Evolutionary conservation across 441 rosid species (phyloP).

Genomic region (Hypseocharis bilobata): DNA sequence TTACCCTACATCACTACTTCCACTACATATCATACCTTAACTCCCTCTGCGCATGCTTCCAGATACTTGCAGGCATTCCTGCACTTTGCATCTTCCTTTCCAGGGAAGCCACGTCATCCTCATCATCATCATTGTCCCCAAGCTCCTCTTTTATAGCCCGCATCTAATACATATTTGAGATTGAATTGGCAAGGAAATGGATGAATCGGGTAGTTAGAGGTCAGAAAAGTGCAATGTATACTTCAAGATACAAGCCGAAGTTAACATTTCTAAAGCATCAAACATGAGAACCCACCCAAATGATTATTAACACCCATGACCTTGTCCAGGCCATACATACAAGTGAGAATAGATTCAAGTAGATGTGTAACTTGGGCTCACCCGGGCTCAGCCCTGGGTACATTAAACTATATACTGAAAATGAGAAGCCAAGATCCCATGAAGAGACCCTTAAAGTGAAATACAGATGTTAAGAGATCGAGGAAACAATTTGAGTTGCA

Average conservation of each 20-base stretch:
- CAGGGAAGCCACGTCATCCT: conserved; percentile 87
- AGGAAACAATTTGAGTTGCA: background rate
- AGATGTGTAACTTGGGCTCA: conserved; percentile 1
- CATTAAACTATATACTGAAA: background rate
- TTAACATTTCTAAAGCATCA: background rate
- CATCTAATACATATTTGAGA: conserved; percentile 49
- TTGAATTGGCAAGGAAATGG: conserved; percentile 1
- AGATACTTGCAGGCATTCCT: conserved; percentile 81
- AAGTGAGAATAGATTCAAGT: background rate
- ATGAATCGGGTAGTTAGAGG: conserved; percentile 6
- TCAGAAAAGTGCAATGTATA: background rate
- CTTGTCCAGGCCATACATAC: background rate
- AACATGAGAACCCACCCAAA: conserved; percentile 7
- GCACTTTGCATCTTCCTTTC: conserved; percentile 94
- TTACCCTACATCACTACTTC: background rate
- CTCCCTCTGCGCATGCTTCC: conserved; percentile 98
- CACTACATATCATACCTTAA: conserved; percentile 47
- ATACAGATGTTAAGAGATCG: background rate
- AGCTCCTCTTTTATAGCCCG: conserved; percentile 99
- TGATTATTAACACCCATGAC: background rate
- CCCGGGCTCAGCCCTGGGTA: background rate
- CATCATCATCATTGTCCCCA: conserved; percentile 96
- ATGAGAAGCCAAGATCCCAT: background rate
- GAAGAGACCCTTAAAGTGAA: background rate
- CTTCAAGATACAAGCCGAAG: background rate